Conservation (phyloP, 2,329 filamentous ascomycete genomes). For the Aspergillus sp. region DNA sequence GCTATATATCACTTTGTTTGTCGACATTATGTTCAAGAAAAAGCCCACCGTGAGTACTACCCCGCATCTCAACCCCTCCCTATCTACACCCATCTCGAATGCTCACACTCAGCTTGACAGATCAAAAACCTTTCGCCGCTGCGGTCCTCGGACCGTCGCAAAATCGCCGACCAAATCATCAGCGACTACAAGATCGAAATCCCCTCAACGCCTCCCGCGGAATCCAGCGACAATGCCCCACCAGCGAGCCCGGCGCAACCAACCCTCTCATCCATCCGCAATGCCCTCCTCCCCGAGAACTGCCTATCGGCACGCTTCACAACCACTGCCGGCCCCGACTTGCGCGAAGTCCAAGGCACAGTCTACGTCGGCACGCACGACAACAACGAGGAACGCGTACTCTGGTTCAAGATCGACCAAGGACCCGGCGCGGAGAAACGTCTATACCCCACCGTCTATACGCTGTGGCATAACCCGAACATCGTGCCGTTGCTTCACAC, state of each 20-base stretch:
- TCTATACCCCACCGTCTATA: constrained; percentile 58
- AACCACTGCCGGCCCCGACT: constrained; percentile 62
- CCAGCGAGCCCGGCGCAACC: constrained; percentile 47
- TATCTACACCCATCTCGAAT: background rate
- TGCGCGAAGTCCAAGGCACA: constrained; percentile 62
- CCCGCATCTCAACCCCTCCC: constrained; percentile 27
- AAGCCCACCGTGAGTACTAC: constrained; percentile 54
- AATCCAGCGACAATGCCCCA: constrained; percentile 32
- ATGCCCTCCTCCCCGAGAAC: constrained; percentile 63
- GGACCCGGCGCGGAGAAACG: constrained; percentile 43
- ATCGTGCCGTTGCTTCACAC: constrained; percentile 66
- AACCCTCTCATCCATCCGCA: constrained; percentile 54
- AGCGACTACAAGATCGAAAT: constrained; percentile 57
- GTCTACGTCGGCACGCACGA: constrained; percentile 63
- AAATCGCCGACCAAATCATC: constrained; percentile 67
- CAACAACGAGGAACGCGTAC: constrained; percentile 57
- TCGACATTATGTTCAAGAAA: constrained; percentile 60
- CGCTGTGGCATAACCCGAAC: constrained; percentile 63
- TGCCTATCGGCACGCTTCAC: constrained; percentile 63
- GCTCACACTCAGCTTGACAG: constrained; percentile 29
- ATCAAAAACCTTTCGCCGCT: constrained; percentile 67
- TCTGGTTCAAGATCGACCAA: constrained; percentile 66
- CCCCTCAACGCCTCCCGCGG: constrained; percentile 33
- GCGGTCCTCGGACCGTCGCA: constrained; percentile 66
- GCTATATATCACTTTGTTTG: background rate